A percentile compares a stretch with the other conserved stretches of the same genome.
Conservation (phyloP, 2,329 filamentous ascomycete genomes). For the Raffaelea deltoideospora region DNA sequence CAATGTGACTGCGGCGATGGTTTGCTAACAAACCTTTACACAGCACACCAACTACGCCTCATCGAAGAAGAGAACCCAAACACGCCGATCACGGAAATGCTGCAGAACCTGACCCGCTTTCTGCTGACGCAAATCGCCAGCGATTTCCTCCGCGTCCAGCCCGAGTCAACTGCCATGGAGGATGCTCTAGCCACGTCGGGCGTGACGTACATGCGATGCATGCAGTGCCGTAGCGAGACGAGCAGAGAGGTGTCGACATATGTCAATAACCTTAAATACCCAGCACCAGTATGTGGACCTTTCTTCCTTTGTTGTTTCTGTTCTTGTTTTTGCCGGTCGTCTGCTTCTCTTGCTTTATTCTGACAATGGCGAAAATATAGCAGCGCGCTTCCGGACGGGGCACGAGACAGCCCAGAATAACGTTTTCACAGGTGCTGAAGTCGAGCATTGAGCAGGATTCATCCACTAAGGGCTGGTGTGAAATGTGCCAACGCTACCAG, state of each 20-base stretch:
- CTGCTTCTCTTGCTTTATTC: not conserved
- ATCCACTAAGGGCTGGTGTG: slow-evolving; percentile 85
- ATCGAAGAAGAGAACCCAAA: slow-evolving; percentile 71
- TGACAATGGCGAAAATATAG: too few species aligned
- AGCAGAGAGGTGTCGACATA: slow-evolving; percentile 64
- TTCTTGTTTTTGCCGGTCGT: too few species aligned
- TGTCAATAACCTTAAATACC: slow-evolving; percentile 78
- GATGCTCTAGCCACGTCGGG: slow-evolving; percentile 57
- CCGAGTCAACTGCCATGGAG: slow-evolving; percentile 51
- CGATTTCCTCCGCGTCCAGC: slow-evolving; percentile 57
- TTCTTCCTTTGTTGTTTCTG: too few species aligned
- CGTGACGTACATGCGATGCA: slow-evolving; percentile 63
- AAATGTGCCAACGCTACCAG: slow-evolving; percentile 80
- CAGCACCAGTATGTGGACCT: slow-evolving; percentile 30
- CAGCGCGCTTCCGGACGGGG: slow-evolving; percentile 20
- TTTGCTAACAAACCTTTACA: not conserved
- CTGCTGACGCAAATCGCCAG: slow-evolving; percentile 65
- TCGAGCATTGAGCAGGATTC: slow-evolving; percentile 80
- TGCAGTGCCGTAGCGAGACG: slow-evolving; percentile 76
- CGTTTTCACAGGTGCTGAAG: slow-evolving; percentile 86
- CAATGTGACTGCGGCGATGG: too few species aligned
- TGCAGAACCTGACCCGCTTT: slow-evolving; percentile 77
- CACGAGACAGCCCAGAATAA: slow-evolving; percentile 37
- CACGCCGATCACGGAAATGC: slow-evolving; percentile 60
- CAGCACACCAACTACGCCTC: slow-evolving; percentile 59